Percentiles rank a stretch among this genome's conserved stretches.
Conservation (phyloP, 2,329 filamentous ascomycete species). For the Curvularia verruculosa region DNA sequence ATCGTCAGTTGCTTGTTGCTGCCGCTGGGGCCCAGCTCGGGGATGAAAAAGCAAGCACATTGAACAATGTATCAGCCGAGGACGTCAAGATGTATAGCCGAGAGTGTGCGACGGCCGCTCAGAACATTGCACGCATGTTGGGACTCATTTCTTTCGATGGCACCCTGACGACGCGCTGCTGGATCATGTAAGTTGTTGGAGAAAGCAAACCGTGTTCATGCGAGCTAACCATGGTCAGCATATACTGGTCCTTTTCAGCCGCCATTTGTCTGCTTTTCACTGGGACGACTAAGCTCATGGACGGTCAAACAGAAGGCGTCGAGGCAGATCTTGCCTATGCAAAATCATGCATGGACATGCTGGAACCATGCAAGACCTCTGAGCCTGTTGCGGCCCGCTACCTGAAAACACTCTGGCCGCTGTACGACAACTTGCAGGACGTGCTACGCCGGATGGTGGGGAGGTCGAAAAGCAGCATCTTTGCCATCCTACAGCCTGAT, state of each 20-base stretch:
- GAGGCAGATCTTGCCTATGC: constrained; percentile 43
- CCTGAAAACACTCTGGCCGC: constrained; percentile 42
- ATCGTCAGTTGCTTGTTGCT: constrained; percentile 44
- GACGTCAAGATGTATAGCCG: constrained; percentile 39
- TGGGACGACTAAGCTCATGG: constrained; percentile 44
- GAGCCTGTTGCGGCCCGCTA: constrained; percentile 45
- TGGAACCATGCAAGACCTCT: constrained; percentile 38
- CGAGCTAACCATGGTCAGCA: constrained; percentile 17
- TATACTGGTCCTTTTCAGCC: constrained; percentile 48
- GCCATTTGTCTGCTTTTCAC: constrained; percentile 45
- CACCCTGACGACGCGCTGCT: constrained; percentile 46
- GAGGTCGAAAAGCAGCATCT: constrained; percentile 45
- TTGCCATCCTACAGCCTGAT: constrained; percentile 38
- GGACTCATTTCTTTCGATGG: constrained; percentile 43
- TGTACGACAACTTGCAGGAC: constrained; percentile 43
- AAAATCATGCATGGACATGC: constrained; percentile 46
- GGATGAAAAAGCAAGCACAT: constrained; percentile 28
- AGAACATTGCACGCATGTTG: constrained; percentile 46
- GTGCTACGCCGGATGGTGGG: constrained; percentile 42
- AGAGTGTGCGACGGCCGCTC: constrained; percentile 44
- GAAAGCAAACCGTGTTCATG: not conserved
- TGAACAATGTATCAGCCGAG: constrained; percentile 34
- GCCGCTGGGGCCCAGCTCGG: constrained; percentile 40
- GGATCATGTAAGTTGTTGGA: constrained; percentile 35
- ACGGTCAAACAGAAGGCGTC: constrained; percentile 36